A percentile compares a stretch with the other conserved stretches of the same genome.
phyloP scores from a whole-genome alignment of 2,329 filamentous ascomycete species.

The Aspergillaceae sp. region DNA sequence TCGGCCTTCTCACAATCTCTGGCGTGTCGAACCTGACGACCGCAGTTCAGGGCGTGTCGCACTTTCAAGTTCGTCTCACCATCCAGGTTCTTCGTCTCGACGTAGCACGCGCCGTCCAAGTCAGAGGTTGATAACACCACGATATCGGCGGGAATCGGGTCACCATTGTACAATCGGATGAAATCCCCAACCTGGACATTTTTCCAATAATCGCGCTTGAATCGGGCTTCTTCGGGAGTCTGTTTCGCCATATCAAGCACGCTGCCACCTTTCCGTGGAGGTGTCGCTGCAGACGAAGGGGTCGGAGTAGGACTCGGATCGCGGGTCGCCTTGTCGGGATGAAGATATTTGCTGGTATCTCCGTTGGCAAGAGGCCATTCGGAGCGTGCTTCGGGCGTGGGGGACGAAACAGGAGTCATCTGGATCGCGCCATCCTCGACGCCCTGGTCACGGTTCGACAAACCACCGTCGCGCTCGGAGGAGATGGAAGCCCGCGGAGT shows the following conservation, averaged over 20 bases:
- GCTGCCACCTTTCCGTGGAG: conserved; percentile 48
- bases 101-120: conserved; percentile 86
- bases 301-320: conserved; percentile 16
- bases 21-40: conserved; percentile 74
- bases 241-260: conserved; percentile 65
- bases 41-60: conserved; percentile 79
- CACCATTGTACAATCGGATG: conserved; percentile 90
- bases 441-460: conserved; percentile 39
- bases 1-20: conserved; percentile 83
- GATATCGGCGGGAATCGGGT: conserved; percentile 88
- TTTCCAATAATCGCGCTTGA: conserved; percentile 94
- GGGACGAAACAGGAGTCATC: conserved; percentile 91
- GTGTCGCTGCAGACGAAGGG: conserved; percentile 15
- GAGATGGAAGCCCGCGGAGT: conserved; percentile 49
- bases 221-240: conserved; percentile 63
- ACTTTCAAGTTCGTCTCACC: conserved; percentile 97
- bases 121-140: conserved; percentile 91
- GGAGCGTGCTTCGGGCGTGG: conserved; percentile 49
- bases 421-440: conserved; percentile 63
- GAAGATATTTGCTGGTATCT: conserved; percentile 24
- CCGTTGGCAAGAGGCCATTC: conserved; percentile 30
- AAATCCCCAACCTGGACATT: conserved; percentile 92
- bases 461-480: conserved; percentile 44
- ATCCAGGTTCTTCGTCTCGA: conserved; percentile 96
- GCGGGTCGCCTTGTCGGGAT: conserved; percentile 23